Conservation (phyloP, 1,139 yeast genomes). For the Candida labiduridarum region DNA sequence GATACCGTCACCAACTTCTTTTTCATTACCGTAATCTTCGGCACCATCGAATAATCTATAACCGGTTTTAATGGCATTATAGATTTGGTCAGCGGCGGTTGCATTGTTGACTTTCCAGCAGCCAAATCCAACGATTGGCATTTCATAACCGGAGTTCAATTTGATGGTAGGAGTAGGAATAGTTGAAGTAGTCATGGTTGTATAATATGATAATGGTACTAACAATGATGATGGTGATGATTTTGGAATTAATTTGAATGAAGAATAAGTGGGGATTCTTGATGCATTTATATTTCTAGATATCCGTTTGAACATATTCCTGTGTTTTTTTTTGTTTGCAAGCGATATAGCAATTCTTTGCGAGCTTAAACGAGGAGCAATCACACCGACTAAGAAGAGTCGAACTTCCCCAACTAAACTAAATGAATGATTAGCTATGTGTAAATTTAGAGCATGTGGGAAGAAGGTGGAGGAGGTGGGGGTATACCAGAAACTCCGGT, state of each 20-base stretch:
- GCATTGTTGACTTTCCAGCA: constrained; percentile 67
- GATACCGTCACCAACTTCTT: constrained; percentile 72
- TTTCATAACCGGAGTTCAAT: constrained; percentile 59
- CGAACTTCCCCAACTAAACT: neutral
- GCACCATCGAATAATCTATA: constrained; percentile 81
- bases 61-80: constrained; percentile 69
- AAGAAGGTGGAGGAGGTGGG: neutral
- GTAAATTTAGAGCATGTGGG: neutral
- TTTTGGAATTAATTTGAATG: neutral
- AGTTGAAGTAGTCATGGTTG: neutral
- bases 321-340: neutral
- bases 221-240: neutral
- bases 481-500: too few species aligned
- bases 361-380: neutral
- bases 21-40: constrained; percentile 75
- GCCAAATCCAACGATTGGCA: constrained; percentile 69
- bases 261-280: neutral
- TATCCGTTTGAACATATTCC: neutral
- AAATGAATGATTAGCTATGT: neutral
- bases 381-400: neutral
- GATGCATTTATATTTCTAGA: neutral
- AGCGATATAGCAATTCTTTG: neutral
- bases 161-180: constrained; percentile 31
- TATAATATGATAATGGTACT: neutral
- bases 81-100: constrained; percentile 60